A percentile compares a stretch with the other conserved stretches of the same genome.
phyloP scores from a whole-genome alignment of 345 rosid genomes.

The Populus pruinosa region DNA sequence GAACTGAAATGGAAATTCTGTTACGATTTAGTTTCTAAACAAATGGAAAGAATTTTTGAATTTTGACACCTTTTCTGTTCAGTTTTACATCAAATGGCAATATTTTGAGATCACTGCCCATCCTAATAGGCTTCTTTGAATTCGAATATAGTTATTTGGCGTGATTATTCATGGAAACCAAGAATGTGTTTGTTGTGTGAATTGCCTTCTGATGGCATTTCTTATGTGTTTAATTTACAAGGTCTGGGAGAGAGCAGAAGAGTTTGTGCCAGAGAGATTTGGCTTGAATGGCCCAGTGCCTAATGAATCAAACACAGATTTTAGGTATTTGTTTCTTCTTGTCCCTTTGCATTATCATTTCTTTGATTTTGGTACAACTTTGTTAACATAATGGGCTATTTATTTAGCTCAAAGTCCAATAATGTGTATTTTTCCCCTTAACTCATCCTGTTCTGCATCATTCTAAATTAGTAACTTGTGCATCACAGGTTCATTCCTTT shows the following conservation, averaged over 20 bases:
- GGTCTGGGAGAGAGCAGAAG: slow-evolving; percentile 97
- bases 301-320: slow-evolving; percentile 87
- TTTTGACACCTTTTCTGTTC: background rate
- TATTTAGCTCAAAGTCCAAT: background rate
- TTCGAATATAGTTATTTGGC: background rate
- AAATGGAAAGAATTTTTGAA: background rate
- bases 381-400: background rate
- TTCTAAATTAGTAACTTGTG: slow-evolving; percentile 1
- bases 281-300: slow-evolving; percentile 75
- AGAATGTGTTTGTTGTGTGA: background rate
- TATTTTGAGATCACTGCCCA: background rate
- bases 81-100: background rate
- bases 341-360: background rate
- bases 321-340: slow-evolving; percentile 48
- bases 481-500: slow-evolving; percentile 76
- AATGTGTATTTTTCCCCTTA: background rate
- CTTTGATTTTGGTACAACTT: background rate
- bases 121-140: background rate
- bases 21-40: background rate
- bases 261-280: slow-evolving; percentile 81
- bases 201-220: slow-evolving; percentile 1
- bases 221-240: slow-evolving; percentile 25
- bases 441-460: background rate
- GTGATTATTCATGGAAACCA: background rate
- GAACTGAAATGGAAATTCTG: background rate